Conservation (phyloP, 345 rosid species). For the Eucalyptus sp. region DNA sequence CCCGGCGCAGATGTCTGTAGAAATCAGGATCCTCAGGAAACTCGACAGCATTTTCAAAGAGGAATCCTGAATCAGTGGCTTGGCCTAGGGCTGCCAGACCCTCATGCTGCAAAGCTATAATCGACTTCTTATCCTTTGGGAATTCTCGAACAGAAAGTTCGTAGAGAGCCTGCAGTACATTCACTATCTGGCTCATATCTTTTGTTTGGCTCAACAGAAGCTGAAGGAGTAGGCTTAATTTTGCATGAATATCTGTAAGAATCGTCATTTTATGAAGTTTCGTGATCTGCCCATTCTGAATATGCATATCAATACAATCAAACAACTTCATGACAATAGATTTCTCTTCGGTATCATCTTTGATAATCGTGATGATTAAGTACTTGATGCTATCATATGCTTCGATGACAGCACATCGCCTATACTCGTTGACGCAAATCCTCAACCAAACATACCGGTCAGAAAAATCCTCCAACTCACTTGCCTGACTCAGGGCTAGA, state of each 20-base stretch:
- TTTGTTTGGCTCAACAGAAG: conserved; percentile 44
- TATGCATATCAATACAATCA: conserved; percentile 30
- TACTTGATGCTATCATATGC: conserved; percentile 75
- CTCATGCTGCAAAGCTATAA: conserved; percentile 28
- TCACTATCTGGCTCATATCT: conserved; percentile 47
- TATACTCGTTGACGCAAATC: conserved; percentile 66
- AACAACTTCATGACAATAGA: conserved; percentile 41
- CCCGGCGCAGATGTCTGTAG: conserved; percentile 58
- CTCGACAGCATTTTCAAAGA: conserved; percentile 63
- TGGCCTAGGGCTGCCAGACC: conserved; percentile 43
- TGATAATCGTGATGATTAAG: conserved; percentile 41
- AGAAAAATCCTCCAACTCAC: conserved; percentile 61
- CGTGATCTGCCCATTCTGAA: conserved; percentile 34
- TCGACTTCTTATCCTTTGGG: conserved; percentile 22
- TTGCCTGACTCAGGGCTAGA: conserved; percentile 71
- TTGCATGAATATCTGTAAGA: conserved; percentile 50
- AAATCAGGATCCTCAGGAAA: conserved; percentile 64
- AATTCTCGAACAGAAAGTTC: conserved; percentile 59
- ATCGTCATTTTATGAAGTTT: conserved; percentile 22
- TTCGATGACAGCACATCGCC: conserved; percentile 86
- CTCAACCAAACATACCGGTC: conserved; percentile 76
- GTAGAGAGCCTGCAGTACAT: conserved; percentile 71
- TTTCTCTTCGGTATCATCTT: conserved; percentile 46
- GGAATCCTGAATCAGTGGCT: conserved; percentile 38
- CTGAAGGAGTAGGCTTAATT: conserved; percentile 48